Evolutionary conservation across 2,329 filamentous ascomycete genomes (phyloP), one percentile per base, ranked within the genome.

Genomic region (Penicillium sp.): DNA sequence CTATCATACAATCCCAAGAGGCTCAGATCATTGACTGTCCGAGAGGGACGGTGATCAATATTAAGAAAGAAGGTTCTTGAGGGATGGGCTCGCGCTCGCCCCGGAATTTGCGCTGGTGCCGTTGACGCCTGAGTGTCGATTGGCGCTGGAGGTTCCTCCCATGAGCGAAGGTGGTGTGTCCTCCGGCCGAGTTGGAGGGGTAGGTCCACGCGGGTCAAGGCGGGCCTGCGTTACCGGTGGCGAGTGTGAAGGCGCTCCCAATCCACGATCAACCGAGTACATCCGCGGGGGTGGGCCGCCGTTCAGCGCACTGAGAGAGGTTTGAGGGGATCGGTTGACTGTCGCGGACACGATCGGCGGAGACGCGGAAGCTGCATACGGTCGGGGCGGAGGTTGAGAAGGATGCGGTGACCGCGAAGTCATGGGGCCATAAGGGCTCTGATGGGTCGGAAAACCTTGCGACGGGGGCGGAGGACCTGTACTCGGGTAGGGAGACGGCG

Each of bases 51-150:
- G 18, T 30, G 35, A 24, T 44, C 22, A 43, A 74, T 71, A 90
- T 43, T 38, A 38, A 22, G 83, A 87, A 48, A 92, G 78, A 44
- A 92, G 71, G 63, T 92, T 91, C 61, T 85, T 83, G 55, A 92
- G 69, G 9, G 88, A 90, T 10, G 88, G 87, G 64, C 85, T 91
- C 14, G 88, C 87, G 63, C 88, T 91, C 4, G 88, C 88, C n/a
- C 87, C 87, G 45, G 71, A 71, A 28, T 64, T 65, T 2, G 58
- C 54, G 44, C 56, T 61, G 16, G 64, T 62, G 16, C 63, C 67
- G 43, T 66, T 68, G 39, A 61, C 58, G 9, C 56, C 62, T 0
- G 58, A 43, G 39, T 67, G 63, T 35, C 70, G 62, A 38, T 62
- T 58, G 25, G 61, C 63, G 53, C 59, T 68, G 16, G 63, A 53